Conservation (phyloP, 805 yeast genomes). For the Priceomyces melissophilus region DNA sequence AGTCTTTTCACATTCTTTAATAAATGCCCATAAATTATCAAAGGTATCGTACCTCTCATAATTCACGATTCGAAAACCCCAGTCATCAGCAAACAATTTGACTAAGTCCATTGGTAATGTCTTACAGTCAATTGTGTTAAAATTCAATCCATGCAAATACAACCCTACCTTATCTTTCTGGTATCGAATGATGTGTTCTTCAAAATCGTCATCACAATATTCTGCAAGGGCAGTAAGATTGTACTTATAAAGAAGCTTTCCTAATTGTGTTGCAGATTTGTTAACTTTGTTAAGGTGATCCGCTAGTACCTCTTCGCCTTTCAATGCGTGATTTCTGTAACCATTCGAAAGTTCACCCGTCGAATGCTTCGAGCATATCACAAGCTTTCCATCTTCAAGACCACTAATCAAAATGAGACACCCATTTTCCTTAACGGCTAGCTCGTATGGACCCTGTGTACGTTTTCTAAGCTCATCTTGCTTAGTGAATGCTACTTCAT, state of each 20-base stretch:
- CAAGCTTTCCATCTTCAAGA: conserved; percentile 64
- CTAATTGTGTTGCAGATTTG: conserved; percentile 49
- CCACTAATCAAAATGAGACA: conserved; percentile 86
- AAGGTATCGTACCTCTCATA: conserved; percentile 39
- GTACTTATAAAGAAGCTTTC: conserved; percentile 43
- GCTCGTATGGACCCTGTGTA: conserved; percentile 73
- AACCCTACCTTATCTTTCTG: conserved; percentile 66
- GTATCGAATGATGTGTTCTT: conserved; percentile 88
- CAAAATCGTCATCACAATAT: conserved; percentile 86
- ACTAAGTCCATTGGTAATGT: conserved; percentile 67
- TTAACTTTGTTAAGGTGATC: conserved; percentile 46
- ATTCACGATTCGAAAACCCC: conserved; percentile 68
- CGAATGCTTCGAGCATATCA: conserved; percentile 90
- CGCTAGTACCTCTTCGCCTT: conserved; percentile 59
- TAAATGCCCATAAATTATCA: conserved; percentile 43
- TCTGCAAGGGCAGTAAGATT: conserved; percentile 88
- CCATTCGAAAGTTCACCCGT: conserved; percentile 64
- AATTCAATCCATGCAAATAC: conserved; percentile 85
- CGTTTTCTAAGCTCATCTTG: conserved; percentile 39
- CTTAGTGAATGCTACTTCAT: conserved; percentile 56
- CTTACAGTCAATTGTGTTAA: conserved; percentile 56
- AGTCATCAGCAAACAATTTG: conserved; percentile 52
- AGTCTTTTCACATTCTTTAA: conserved; percentile 54
- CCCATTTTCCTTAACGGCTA: conserved; percentile 89
- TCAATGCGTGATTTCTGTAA: conserved; percentile 66